Percentiles rank a stretch among this genome's conserved stretches.
Conservation (phyloP, 2,329 filamentous ascomycete species). For the Venturia carpophila region DNA sequence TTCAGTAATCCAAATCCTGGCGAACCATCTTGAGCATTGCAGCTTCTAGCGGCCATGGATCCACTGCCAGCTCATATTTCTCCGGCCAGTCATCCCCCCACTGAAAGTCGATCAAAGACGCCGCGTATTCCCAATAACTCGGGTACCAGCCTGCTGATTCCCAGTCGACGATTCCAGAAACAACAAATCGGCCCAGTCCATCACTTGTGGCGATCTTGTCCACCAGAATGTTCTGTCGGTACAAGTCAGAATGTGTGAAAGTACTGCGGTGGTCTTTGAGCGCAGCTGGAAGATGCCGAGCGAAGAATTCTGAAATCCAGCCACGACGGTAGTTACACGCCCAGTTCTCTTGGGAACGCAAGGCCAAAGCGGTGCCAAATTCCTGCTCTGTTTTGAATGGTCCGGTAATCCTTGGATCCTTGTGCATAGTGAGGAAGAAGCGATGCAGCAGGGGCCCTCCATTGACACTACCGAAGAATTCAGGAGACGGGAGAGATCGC, state of each 20-base stretch:
- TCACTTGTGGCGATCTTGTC: neutral
- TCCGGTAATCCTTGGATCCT: neutral
- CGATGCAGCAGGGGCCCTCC: slow-evolving; percentile 3
- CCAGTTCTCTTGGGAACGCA: slow-evolving; percentile 4
- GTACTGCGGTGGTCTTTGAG: neutral
- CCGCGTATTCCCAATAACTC: slow-evolving; percentile 18
- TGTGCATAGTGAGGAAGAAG: neutral
- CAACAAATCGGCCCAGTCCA: neutral
- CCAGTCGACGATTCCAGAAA: slow-evolving; percentile 17
- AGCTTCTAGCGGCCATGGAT: slow-evolving; percentile 12
- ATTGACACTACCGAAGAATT: slow-evolving; percentile 2
- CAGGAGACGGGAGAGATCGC: neutral
- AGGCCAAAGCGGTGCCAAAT: neutral
- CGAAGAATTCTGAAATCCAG: slow-evolving; percentile 8
- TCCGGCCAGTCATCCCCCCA: slow-evolving; percentile 20
- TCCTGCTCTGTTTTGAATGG: neutral
- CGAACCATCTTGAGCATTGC: slow-evolving; percentile 3
- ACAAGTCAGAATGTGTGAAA: slow-evolving; percentile 10
- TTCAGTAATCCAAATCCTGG: slow-evolving; percentile 10
- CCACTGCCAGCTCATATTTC: slow-evolving; percentile 13
- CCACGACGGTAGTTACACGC: neutral
- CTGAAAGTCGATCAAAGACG: slow-evolving; percentile 22
- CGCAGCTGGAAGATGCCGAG: slow-evolving; percentile 4
- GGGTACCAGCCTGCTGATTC: slow-evolving; percentile 18
- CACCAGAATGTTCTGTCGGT: slow-evolving; percentile 2